These are phyloP conservation scores for Blastobotrys petasosporus DNA, from an alignment of 1,139 yeast genomes.

Conservation along the genomic window DNA sequence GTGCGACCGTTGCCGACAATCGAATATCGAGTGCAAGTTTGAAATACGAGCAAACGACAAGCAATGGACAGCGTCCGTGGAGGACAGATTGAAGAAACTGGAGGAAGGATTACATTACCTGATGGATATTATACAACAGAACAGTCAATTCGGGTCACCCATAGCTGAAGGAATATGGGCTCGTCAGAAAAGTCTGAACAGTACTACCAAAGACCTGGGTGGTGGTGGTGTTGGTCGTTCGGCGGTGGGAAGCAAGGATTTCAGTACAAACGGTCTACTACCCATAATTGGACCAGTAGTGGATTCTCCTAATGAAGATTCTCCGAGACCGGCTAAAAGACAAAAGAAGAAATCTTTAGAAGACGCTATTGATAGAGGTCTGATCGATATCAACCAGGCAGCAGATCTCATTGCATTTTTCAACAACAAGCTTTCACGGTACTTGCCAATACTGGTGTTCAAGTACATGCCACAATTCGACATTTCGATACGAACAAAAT, in stretches of 20 bases:
- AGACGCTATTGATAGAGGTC: constrained; percentile 12
- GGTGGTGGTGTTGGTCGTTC: no score
- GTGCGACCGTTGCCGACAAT: constrained; percentile 23
- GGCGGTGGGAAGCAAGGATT: background rate
- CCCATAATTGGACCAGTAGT: constrained; percentile 5
- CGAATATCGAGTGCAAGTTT: constrained; percentile 20
- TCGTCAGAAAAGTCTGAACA: no score
- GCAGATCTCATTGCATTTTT: constrained; percentile 19
- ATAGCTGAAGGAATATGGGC: constrained; percentile 4
- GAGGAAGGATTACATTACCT: constrained; percentile 17
- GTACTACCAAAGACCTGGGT: no score
- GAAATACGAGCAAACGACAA: constrained; percentile 20
- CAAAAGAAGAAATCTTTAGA: background rate
- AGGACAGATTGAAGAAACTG: constrained; percentile 17
- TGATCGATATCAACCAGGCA: constrained; percentile 15
- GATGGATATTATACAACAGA: constrained; percentile 6
- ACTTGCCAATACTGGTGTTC: constrained; percentile 23
- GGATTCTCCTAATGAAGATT: background rate
- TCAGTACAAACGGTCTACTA: constrained; percentile 3
- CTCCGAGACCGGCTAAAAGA: constrained; percentile 6
- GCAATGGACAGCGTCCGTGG: constrained; percentile 17
- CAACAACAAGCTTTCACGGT: constrained; percentile 21
- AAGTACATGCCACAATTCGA: constrained; percentile 22
- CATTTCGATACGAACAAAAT: constrained; percentile 16
- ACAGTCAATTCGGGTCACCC: constrained; percentile 3